phyloP scores from a whole-genome alignment of 495 filamentous ascomycete species.

The Lophiostoma macrostomum region DNA sequence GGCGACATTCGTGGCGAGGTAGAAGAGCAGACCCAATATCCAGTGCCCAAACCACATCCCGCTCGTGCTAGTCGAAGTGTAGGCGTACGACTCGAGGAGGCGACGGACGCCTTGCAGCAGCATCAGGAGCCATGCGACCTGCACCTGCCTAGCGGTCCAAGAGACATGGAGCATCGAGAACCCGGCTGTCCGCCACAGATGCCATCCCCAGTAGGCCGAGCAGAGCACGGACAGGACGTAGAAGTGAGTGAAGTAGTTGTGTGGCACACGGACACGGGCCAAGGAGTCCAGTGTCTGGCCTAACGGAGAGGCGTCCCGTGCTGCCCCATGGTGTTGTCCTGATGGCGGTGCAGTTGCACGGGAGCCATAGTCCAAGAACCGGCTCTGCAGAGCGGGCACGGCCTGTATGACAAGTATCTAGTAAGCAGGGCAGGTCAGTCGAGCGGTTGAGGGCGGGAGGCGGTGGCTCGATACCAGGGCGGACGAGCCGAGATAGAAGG shows the following conservation, averaged over 20 bases:
- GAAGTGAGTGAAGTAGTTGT: conserved; percentile 84
- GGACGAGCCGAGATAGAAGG: conserved; percentile 39
- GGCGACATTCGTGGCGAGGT: conserved; percentile 64
- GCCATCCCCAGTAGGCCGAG: conserved; percentile 74
- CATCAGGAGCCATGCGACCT: conserved; percentile 68
- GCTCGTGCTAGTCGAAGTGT: conserved; percentile 64
- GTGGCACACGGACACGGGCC: conserved; percentile 64
- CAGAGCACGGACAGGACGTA: conserved; percentile 74
- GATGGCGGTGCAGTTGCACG: conserved; percentile 43
- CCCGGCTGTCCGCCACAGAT: not conserved
- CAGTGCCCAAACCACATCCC: conserved; percentile 85
- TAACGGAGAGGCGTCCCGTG: not conserved
- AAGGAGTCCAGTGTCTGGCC: conserved; percentile 49
- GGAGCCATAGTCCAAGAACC: conserved; percentile 59
- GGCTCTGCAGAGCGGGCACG: conserved; percentile 49
- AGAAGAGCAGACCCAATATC: conserved; percentile 74
- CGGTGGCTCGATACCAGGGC: conserved; percentile 45
- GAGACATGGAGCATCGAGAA: not conserved
- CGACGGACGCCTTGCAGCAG: conserved; percentile 69
- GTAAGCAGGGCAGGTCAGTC: conserved; percentile 27
- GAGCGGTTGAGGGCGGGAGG: conserved; percentile 1
- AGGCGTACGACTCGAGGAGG: conserved; percentile 63
- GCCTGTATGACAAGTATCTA: conserved; percentile 56
- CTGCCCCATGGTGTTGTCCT: not conserved
- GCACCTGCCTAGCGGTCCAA: conserved; percentile 49